Evolutionary conservation across 2,329 filamentous ascomycete species (phyloP), one percentile per base, ranked within the genome.

Genomic region (Graphilbum fragrans): DNA sequence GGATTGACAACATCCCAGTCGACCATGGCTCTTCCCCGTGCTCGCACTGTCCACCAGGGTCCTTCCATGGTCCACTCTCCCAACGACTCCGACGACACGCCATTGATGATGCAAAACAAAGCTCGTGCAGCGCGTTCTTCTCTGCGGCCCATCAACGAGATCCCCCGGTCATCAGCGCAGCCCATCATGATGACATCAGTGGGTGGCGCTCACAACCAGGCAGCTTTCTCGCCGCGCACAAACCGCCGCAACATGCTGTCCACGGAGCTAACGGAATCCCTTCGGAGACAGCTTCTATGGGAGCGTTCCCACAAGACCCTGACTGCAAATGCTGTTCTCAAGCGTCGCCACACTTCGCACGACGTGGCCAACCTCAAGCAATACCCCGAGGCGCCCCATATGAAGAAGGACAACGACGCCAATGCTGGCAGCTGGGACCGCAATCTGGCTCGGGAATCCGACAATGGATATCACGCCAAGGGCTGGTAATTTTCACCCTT

Each of bases 211-310:
- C 60, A 68, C 37, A 77, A 83, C 49, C 82, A 85, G 42, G 77
- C 80, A 22, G 84, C 86, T 2, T 72, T 94, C 49, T 96, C 92
- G 5, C 92, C 92, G 4, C 78, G 87, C 44, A 95, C 90, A 0
- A 95, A 88, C 0, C 77, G 92, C 39, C 77, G 88, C 46, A 93
- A 95, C 61, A 98, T 98, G 92, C 73, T 98, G 43, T 82, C 86
- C 9, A 93, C 86, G 1, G 92, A 98, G 64, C 69, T 98, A 41
- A 95, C 90, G 3, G 87, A 94, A 58, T 94, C 86, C 19, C 77
- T 98, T 4, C 79, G 92, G 19, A 84, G 87, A 52, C 85, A 95
- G 53, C 78, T 98, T 16, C 74, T 96, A 16, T 94, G 86, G 84
- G 92, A 98, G 60, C 82, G 92, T 40, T 86, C 94, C 56, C 90